Evolutionary conservation across 805 yeast species (phyloP), one percentile per base, ranked within the genome.

Genomic region (Schizosaccharomyces cryophilus): DNA sequence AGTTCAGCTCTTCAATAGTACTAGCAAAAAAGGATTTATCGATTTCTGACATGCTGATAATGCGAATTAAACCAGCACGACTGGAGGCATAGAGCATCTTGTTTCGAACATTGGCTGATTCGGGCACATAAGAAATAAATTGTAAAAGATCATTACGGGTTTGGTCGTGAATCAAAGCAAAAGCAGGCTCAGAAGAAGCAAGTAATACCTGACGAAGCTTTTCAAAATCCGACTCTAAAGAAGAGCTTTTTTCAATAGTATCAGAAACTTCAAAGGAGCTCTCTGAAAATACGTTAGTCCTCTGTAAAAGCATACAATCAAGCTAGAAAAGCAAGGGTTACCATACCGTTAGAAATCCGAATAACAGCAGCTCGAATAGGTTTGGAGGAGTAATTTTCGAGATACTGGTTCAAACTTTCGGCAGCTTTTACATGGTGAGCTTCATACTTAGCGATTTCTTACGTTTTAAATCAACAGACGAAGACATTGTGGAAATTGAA

Each of bases 51-150:
- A 51, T 17, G 17, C 11, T 51, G n/a, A 51, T 35, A 29, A 21
- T 24, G n/a, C 35, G 19, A 62, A 85, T 72, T 45, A 93, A 71
- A 1, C 93, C 80, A 69, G 80, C 84, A 64, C 87, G 87, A 11
- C 94, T 82, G 1, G 96, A 86, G 4, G 97, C 97, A 70, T 89
- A 93, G 59, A 93, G 75, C 96, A 93, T 93, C 70, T 90, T 93
- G 62, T 78, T 77, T 62, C 88, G 78, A 47, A 90, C 89, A 2
- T 83, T 81, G 7, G 96, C 85, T 60, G 71, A 71, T 69, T 90
- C 96, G 0, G 98, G 96, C 61, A 90, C 89, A 72, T 77, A 89
- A 24, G 93, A 81, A 58, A 88, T 78, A 66, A 90, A 88, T 2
- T 80, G 76, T 63, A 73, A 75, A n/a, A 67, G 67, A 40, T 35